Evolutionary conservation across 139 green algal genomes (phyloP), one percentile per base, ranked within the genome.

Genomic region (Chlamydomonas sp.): DNA sequence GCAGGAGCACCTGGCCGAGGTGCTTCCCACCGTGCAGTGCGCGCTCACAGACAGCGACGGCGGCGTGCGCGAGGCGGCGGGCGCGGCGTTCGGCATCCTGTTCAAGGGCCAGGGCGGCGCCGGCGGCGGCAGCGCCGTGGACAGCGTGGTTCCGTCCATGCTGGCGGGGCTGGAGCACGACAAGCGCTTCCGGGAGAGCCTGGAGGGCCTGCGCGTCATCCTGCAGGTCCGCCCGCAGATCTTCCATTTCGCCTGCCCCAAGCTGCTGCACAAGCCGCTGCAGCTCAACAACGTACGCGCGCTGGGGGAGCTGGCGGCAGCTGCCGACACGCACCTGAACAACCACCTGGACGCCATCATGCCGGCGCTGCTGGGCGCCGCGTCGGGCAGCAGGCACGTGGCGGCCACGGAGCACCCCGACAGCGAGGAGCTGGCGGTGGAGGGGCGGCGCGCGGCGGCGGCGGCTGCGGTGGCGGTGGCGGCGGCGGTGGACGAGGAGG

Each of bases 121-220:
- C 8, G 86, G 90, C 63, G 69, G 82, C 20, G 83, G 90, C 57
- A 76, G 88, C 58, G 94, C 97, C 59, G 95, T 98, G 63, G 97
- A 98, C 82, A 90, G 90, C 58, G 95, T 99, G 17, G 95, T 98
- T 83, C 96, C 96, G 0, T 90, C 89, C 5, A 92, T 99, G 91
- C 91, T 99, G 31, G 79, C 80, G 2, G 89, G 89, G 12, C 90
- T 97, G 73, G 93, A 97, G n/a, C 82, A 76, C n/a, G 85, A 92
- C n/a, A 84, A 31, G 62, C 86, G 90, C 9, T 90, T 79, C 61
- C 62, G n/a, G 12, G 90, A 97, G 93, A 93, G 91, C 12, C 80
- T 99, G 87, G 96, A 98, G 88, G 96, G 96, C 8, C 92, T 99
- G 79, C 89, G 94, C 10, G 96, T 99, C 80, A 97, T 99, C 85